Base-by-base conservation (phyloP, 2,329 filamentous ascomycete species). In the Aaosphaeria pasadenensis region DNA sequence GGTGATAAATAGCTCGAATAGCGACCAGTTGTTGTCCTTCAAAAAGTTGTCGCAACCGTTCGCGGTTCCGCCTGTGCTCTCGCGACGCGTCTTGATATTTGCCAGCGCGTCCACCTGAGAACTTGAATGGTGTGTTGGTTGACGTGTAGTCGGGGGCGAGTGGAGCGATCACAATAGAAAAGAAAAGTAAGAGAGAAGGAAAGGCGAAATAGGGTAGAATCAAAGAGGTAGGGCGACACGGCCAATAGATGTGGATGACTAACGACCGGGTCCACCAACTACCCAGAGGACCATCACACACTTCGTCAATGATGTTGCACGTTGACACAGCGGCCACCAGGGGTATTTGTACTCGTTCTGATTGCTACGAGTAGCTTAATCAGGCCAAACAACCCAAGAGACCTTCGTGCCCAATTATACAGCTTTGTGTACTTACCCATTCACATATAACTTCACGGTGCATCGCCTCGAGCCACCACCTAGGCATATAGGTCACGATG, bases 341-440 rank as follows among this genome's bases (percentile, higher is more conserved):
- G 58, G 66, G 71, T 87, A 79, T 76, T 83, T 84, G 77, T 81
- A 81, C 84, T 88, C 78, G 62, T 84, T 85, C 62, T 75, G 74
- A 72, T 83, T 83, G 73, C 68, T 69, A 33, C 42, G 49, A 40
- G 38, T 49, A 53, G n/a, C 17, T 24, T 24, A 24, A 24, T 24
- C 3, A 24, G 17, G 17, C 17, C 17, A 24, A 24, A 24, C 17
- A 24, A 24, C 17, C 17, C 17, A 24, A 24, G 17, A 24, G 17
- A 24, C 17, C 17, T 24, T 24, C 17, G 17, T 24, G 17, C 17
- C 17, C 17, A 24, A 24, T 24, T 24, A 24, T 24, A 24, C 17
- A 3, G 17, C 17, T 24, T 24, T 24, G 3, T 24, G 17, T 24
- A 24, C 17, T 24, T 24, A 24, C 17, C 17, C 17, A 24, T 24